Evolutionary conservation across 129 eudicot species (phyloP).

Genomic region (Pulicaria dysenterica): DNA sequence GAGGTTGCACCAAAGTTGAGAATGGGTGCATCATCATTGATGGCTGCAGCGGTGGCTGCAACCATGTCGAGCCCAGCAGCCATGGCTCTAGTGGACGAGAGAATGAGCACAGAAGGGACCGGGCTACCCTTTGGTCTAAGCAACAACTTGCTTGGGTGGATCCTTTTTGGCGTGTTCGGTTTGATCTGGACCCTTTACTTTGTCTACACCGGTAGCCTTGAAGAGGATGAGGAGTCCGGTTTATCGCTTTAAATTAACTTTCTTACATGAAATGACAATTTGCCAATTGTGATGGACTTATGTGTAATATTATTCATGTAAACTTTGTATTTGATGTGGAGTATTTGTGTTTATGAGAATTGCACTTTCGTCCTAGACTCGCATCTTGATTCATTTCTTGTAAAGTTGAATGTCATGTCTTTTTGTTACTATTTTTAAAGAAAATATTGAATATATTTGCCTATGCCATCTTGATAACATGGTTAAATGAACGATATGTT

Average conservation of each 20-base stretch:
- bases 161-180: slow-evolving; percentile 79
- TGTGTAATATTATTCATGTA: slow-evolving; percentile 38
- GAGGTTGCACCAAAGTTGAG: slow-evolving; percentile 49
- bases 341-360: slow-evolving; percentile 35
- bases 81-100: slow-evolving; percentile 94
- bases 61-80: slow-evolving; percentile 86
- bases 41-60: slow-evolving; percentile 79
- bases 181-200: slow-evolving; percentile 84
- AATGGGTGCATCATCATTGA: slow-evolving; percentile 55
- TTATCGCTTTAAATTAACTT: slow-evolving; percentile 60
- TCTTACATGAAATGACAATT: slow-evolving; percentile 22
- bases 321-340: slow-evolving; percentile 28
- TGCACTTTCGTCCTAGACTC: slow-evolving; percentile 39
- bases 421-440: slow-evolving; percentile 3
- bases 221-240: slow-evolving; percentile 97
- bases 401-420: slow-evolving; percentile 17
- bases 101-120: slow-evolving; percentile 98
- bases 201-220: slow-evolving; percentile 61
- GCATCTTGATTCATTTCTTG: slow-evolving; percentile 14
- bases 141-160: slow-evolving; percentile 93
- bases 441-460: neutral
- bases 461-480: neutral
- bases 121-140: slow-evolving; percentile 96
- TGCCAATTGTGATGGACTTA: slow-evolving; percentile 41
- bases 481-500: too few relatives aligned